phyloP scores from a whole-genome alignment of 352 stramenopile species.

The Globisporangium ultimum region DNA sequence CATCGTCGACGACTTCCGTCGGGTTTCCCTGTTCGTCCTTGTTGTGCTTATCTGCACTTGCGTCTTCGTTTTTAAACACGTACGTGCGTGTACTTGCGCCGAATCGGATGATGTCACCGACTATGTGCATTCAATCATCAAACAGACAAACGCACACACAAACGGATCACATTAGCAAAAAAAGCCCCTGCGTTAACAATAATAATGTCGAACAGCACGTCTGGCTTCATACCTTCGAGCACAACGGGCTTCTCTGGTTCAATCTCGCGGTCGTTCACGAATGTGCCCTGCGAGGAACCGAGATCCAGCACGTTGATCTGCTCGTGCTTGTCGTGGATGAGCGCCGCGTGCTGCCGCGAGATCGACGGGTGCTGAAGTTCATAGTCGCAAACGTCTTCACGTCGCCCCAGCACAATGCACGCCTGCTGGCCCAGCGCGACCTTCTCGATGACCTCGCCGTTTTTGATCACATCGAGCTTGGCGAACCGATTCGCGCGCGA shows the following conservation, averaged over 20 bases:
- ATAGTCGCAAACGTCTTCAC: constrained; percentile 71
- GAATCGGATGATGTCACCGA: constrained; percentile 53
- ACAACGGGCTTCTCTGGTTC: constrained; percentile 33
- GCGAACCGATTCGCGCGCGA: constrained; percentile 37
- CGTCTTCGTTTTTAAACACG: constrained; percentile 27
- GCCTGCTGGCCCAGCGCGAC: constrained; percentile 44
- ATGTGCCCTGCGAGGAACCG: constrained; percentile 81
- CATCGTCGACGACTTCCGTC: constrained; percentile 16
- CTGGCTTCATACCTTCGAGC: constrained; percentile 28
- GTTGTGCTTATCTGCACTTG: constrained; percentile 9
- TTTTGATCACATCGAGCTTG: constrained; percentile 52
- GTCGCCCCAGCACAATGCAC: constrained; percentile 73
- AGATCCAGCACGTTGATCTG: constrained; percentile 69
- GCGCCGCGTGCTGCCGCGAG: constrained; percentile 72
- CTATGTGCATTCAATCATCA: constrained; percentile 15
- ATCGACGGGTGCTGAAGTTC: constrained; percentile 77
- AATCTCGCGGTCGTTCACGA: constrained; percentile 72
- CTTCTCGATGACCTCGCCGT: constrained; percentile 35
- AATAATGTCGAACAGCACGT: neutral
- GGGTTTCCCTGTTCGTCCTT: constrained; percentile 7
- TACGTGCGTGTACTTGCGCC: constrained; percentile 64
- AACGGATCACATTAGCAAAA: neutral
- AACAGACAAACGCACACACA: neutral
- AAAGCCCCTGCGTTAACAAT: neutral
- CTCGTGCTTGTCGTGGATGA: constrained; percentile 64